Conservation (phyloP, 129 eudicot species). For the Solidago caesia region DNA sequence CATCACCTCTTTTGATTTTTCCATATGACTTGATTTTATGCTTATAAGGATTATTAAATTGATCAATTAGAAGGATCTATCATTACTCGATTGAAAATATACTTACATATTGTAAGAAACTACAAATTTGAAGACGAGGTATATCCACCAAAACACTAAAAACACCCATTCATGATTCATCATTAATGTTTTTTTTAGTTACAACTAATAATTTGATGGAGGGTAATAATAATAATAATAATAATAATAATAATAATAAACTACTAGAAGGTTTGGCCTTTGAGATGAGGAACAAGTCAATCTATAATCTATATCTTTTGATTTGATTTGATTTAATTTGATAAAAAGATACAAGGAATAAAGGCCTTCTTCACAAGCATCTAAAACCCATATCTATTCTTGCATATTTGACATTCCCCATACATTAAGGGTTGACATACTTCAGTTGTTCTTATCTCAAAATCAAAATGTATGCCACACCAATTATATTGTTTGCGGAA, state of each 20-base stretch:
- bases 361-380: constrained; percentile 20
- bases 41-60: too few relatives aligned
- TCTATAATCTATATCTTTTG: neutral
- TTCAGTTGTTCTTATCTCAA: constrained; percentile 16
- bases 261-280: constrained; percentile 32
- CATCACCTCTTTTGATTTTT: too few relatives aligned
- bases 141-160: too few relatives aligned
- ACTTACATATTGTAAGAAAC: too few relatives aligned
- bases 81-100: too few relatives aligned
- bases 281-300: constrained; percentile 22
- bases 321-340: neutral
- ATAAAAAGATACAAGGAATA: constrained; percentile 17
- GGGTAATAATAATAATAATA: neutral
- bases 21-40: too few relatives aligned
- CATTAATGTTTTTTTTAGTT: neutral
- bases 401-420: constrained; percentile 31
- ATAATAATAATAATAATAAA: neutral
- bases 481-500: constrained; percentile 5
- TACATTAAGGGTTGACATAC: constrained; percentile 22
- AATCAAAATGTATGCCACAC: constrained; percentile 7
- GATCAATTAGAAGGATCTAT: too few relatives aligned
- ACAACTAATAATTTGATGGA: neutral
- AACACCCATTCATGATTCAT: neutral
- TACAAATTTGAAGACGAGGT: too few relatives aligned
- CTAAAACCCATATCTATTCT: constrained; percentile 17